Evolutionary conservation across 2,329 filamentous ascomycete genomes (phyloP), one percentile per base, ranked within the genome.

Genomic region (Daldinia sp.): DNA sequence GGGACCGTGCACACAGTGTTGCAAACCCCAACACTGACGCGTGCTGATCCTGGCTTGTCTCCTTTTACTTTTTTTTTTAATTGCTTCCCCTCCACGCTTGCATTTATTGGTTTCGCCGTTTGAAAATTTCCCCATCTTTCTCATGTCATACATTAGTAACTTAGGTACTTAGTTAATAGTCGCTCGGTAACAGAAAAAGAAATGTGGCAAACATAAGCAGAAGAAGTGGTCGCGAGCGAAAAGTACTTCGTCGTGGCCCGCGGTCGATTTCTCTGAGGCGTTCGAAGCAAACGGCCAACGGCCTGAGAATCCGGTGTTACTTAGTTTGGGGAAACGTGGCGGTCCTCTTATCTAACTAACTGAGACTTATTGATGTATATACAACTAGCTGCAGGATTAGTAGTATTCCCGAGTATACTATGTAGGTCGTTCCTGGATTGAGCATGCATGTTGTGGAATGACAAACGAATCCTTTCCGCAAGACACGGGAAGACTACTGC

Each of bases 21-120:
- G 47, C 37, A 17, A 2, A 29, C 60, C 58, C 45, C 17, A 17
- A 63, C 53, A 35, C 43, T 45, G 56, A 54, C 66, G 68, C 66
- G 66, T 75, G 70, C 39, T 43, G 25, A 60, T 54, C 69, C 67
- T 61, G 65, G 51, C 66, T 64, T 61, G 57, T 68, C 60, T 54
- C 54, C 66, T 64, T 63, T 60, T 61, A 53, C 65, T 68, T 70
- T 63, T 53, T 63, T 58, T 58, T 49, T 52, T 27, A 45, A 29
- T 32, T 19, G 19, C 27, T 13, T 29, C 45, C 45, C 43, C 43
- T 47, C 43, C 27, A 17, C 19, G 25, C 30, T 29, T 48, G 27
- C 13, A 25, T 43, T 13, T 25, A n/a, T n/a, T n/a, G n/a, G n/a
- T n/a, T n/a, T n/a, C n/a, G n/a, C n/a, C n/a, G n/a, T n/a, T n/a